Percentiles rank a stretch among this genome's conserved stretches.
Conservation (phyloP, 176 grass and related monocot species). For the Zoysia japonica region DNA sequence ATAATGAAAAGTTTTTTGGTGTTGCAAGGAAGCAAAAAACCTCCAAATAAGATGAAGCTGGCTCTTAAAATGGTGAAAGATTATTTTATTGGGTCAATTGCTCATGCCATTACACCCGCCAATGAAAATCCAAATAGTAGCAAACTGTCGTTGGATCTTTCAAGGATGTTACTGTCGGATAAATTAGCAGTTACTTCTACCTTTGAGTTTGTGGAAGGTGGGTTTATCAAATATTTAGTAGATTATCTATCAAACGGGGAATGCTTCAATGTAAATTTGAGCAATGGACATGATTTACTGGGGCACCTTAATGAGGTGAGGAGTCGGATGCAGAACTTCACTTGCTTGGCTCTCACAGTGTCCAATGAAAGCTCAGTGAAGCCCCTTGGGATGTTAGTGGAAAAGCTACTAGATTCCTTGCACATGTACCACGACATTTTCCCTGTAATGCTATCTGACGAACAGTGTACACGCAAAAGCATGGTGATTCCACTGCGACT, state of each 20-base stretch:
- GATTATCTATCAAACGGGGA: slow-evolving; percentile 55
- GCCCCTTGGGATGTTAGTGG: slow-evolving; percentile 46
- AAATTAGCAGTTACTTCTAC: slow-evolving; percentile 51
- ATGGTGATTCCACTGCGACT: slow-evolving; percentile 50
- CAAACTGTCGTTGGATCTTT: slow-evolving; percentile 46
- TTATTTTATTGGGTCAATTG: slow-evolving; percentile 38
- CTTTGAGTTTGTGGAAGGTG: slow-evolving; percentile 63
- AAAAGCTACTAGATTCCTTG: slow-evolving; percentile 57
- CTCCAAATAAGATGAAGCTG: slow-evolving; percentile 33
- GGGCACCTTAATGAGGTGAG: slow-evolving; percentile 36
- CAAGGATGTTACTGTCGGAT: slow-evolving; percentile 43
- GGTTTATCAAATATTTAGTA: slow-evolving; percentile 45
- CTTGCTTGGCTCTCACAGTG: slow-evolving; percentile 43
- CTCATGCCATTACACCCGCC: slow-evolving; percentile 21
- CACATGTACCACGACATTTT: slow-evolving; percentile 59
- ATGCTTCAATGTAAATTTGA: slow-evolving; percentile 32
- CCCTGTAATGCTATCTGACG: slow-evolving; percentile 50
- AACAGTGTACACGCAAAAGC: slow-evolving; percentile 24
- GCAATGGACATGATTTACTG: slow-evolving; percentile 10
- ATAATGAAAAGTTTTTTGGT: slow-evolving; percentile 46
- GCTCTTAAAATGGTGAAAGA: slow-evolving; percentile 33
- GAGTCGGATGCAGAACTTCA: slow-evolving; percentile 50
- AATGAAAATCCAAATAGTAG: slow-evolving; percentile 36
- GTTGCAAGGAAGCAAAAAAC: slow-evolving; percentile 29
- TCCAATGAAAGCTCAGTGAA: slow-evolving; percentile 38